Base-by-base conservation (phyloP, 2,329 filamentous ascomycete species). In the Paecilomyces dactylethromorphus region DNA sequence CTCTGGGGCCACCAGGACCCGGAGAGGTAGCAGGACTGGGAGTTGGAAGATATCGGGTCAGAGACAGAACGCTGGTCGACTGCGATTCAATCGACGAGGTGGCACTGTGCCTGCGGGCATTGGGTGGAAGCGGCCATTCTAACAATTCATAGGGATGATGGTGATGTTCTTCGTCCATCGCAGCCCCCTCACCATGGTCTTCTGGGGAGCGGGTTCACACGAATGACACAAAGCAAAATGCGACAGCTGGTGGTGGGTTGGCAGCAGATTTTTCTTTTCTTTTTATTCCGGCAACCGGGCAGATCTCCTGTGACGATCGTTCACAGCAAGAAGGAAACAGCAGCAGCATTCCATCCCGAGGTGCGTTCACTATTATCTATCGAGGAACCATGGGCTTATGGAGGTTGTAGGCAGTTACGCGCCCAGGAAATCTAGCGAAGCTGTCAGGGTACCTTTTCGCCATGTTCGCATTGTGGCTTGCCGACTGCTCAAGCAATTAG, bases 81-180 rank as follows among this genome's bases (percentile, higher is more conserved):
- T 67, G 65, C 31, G 71, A 72, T 58, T 70, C 71, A 65, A 55
- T 69, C 69, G n/a, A 70, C 56, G 51, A 63, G 67, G 61, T 66
- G 62, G 32, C 66, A 61, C 11, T 63, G 58, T 21, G 60, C 39
- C 39, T 45, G 18, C 39, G n/a, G n/a, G n/a, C 7, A 21, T 3
- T n/a, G 10, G 39, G 26, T 5, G 26, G 67, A 57, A 68, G 65
- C 55, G 67, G 66, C 70, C 71, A 73, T 57, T 73, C 69, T 26
- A 64, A 63, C 31, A 63, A 65, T 21, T 72, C 69, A 45, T 45
- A 45, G 4, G 3, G 39, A 18, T 45, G 39, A 45, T 45, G 21
- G 4, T 1, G 39, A 18, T 45, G 39, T 45, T 45, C 39, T 45
- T 45, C 39, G 39, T 45, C 39, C 39, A 45, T 45, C 39, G 39